Base-by-base conservation (phyloP, 176 grass and related monocot species). In the Puya raimondii region DNA sequence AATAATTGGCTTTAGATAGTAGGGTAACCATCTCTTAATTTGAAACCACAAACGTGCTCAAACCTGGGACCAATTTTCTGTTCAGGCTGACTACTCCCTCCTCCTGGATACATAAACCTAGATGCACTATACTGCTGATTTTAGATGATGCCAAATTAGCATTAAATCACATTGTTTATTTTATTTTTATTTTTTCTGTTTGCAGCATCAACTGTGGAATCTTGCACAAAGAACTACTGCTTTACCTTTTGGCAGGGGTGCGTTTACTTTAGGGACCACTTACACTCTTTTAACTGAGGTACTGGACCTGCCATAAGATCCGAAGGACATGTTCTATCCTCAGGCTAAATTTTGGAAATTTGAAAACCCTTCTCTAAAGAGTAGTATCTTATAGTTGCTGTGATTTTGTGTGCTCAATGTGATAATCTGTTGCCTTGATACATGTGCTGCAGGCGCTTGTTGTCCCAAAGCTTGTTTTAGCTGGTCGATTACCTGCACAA, bases 161-260 rank as follows among this genome's bases (percentile, higher is more conserved):
- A 17, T 59, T 59, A 59, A 59, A 42, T 42, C 33, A 42, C 33
- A 42, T 63, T 63, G 58, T 21, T 6, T 23, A 23, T 23, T 23
- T 63, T 63, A 63, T 63, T 42, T 42, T 42, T 47, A 29, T 29
- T 48, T 27, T 16, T 67, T 42, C 49, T 63, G 75, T 65, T 42
- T 78, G 73, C 81, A 96, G 92, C 88, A 91, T 87, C 89, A 92
- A 80, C 77, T 96, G 68, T 96, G 92, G 92, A 96, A 89, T 78
- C 87, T 92, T 79, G 92, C 92, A 59, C 92, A 96, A 80, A 96
- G 92, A 74, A 96, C 92, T 71, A 91, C 92, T 71, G 76, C 92
- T 81, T 84, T 96, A 53, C 88, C 92, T 72, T 96, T 92, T 65
- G 92, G 92, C 6, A 88, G 92, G 65, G 92, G 88, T 69, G 88